Percentiles rank a stretch among this genome's conserved stretches.
Evolutionary conservation across 345 rosid genomes (phyloP).

Genomic region (Carallia pectinifolia): DNA sequence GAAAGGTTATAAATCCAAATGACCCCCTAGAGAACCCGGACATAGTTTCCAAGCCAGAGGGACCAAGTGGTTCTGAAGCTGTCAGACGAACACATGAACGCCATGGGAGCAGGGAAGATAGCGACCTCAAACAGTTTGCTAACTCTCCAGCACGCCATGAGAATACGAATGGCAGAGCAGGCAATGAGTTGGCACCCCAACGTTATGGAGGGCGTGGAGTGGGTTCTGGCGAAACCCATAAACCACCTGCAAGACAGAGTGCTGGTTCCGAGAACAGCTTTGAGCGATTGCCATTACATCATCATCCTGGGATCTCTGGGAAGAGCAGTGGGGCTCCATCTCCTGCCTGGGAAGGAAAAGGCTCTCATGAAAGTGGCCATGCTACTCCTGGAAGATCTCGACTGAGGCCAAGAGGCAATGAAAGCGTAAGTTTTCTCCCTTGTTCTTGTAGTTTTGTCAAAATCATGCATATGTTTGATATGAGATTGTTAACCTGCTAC

Average conservation of each 20-base stretch:
- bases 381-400: constrained; percentile 28
- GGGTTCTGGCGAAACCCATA: constrained; percentile 8
- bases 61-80: constrained; percentile 9
- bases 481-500: not conserved
- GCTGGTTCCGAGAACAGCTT: constrained; percentile 14
- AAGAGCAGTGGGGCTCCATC: constrained; percentile 17
- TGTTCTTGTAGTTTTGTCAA: not conserved
- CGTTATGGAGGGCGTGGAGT: constrained; percentile 4
- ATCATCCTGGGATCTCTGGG: constrained; percentile 8
- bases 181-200: not conserved
- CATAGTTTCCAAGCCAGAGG: not conserved
- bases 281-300: constrained; percentile 9
- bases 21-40: constrained; percentile 5
- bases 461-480: not conserved
- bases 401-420: constrained; percentile 21
- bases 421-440: constrained; percentile 18
- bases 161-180: not conserved
- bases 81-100: not conserved
- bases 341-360: constrained; percentile 19
- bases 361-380: constrained; percentile 13
- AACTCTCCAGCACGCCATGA: constrained; percentile 8
- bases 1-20: constrained; percentile 9
- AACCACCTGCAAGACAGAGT: constrained; percentile 2
- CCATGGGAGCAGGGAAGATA: constrained; percentile 8
- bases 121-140: not conserved